phyloP scores from a whole-genome alignment of 768 basidiomycete species.

The Rhodotorula graminis region DNA sequence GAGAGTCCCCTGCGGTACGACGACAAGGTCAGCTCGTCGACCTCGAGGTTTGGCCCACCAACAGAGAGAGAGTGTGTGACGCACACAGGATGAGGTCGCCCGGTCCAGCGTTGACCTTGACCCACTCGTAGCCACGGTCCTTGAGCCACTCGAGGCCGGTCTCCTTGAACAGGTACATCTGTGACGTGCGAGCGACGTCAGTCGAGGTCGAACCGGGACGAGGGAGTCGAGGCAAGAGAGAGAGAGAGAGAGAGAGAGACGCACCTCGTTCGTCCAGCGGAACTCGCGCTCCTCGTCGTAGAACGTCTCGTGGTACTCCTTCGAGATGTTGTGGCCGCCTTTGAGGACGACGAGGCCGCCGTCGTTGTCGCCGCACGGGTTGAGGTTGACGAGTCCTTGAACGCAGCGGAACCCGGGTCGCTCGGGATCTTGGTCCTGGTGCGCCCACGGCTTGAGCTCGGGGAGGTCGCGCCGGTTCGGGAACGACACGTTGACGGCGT shows the following conservation, averaged over 20 bases:
- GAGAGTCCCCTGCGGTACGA: slow-evolving; percentile 14
- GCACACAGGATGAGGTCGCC: slow-evolving; percentile 46
- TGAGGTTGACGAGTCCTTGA: slow-evolving; percentile 42
- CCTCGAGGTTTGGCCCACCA: neutral
- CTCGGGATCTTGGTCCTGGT: slow-evolving; percentile 41
- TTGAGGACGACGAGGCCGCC: slow-evolving; percentile 42
- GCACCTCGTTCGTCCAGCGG: neutral
- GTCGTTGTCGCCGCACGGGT: slow-evolving; percentile 41
- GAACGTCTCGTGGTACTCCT: slow-evolving; percentile 40
- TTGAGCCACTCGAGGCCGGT: slow-evolving; percentile 44
- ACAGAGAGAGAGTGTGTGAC: neutral
- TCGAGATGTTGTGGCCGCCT: slow-evolving; percentile 26
- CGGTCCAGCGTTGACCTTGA: slow-evolving; percentile 43
- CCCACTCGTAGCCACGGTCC: slow-evolving; percentile 43
- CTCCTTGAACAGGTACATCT: slow-evolving; percentile 29
- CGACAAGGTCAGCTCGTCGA: neutral
- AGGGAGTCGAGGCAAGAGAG: too few relatives aligned
- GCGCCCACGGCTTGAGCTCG: slow-evolving; percentile 3
- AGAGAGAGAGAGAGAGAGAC: neutral
- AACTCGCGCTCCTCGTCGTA: slow-evolving; percentile 7
- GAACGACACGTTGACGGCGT: slow-evolving; percentile 18
- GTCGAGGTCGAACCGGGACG: neutral
- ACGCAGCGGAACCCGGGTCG: slow-evolving; percentile 29
- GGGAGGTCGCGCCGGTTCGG: slow-evolving; percentile 11
- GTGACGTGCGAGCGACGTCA: too few relatives aligned